phyloP scores from a whole-genome alignment of 495 filamentous ascomycete genomes.

The Penicillium pulvis region DNA sequence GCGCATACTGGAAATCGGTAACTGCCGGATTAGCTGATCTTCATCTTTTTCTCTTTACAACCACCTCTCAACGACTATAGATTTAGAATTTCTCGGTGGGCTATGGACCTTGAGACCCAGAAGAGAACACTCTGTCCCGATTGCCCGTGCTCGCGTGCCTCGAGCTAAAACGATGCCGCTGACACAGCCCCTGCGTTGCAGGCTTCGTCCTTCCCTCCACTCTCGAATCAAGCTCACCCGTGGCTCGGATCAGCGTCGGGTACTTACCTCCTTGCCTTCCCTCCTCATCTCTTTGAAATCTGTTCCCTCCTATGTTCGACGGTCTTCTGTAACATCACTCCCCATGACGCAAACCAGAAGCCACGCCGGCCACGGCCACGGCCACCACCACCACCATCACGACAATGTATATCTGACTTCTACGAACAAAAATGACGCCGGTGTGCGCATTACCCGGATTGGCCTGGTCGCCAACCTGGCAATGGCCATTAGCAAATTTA shows the following conservation, averaged over 20 bases:
- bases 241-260: constrained; percentile 30
- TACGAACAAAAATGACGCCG: constrained; percentile 86
- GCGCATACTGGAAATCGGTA: constrained; percentile 21
- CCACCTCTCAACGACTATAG: not conserved
- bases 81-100: not conserved
- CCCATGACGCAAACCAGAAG: constrained; percentile 44
- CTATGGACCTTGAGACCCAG: constrained; percentile 8
- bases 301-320: constrained; percentile 26
- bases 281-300: constrained; percentile 18
- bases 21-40: constrained; percentile 34
- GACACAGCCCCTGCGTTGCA: constrained; percentile 51
- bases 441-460: constrained; percentile 91
- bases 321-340: constrained; percentile 19
- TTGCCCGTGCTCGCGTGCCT: constrained; percentile 29
- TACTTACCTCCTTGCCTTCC: constrained; percentile 28
- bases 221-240: constrained; percentile 15
- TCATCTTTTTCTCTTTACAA: not conserved
- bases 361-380: constrained; percentile 33
- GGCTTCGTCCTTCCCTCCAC: constrained; percentile 44
- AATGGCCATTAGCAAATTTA: constrained; percentile 91
- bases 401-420: constrained; percentile 90
- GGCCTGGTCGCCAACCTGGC: constrained; percentile 88
- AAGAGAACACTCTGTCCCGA: constrained; percentile 30
- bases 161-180: constrained; percentile 41
- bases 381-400: constrained; percentile 72